Conservation (phyloP, 2,329 filamentous ascomycete species). For the Neonectria ditissima region DNA sequence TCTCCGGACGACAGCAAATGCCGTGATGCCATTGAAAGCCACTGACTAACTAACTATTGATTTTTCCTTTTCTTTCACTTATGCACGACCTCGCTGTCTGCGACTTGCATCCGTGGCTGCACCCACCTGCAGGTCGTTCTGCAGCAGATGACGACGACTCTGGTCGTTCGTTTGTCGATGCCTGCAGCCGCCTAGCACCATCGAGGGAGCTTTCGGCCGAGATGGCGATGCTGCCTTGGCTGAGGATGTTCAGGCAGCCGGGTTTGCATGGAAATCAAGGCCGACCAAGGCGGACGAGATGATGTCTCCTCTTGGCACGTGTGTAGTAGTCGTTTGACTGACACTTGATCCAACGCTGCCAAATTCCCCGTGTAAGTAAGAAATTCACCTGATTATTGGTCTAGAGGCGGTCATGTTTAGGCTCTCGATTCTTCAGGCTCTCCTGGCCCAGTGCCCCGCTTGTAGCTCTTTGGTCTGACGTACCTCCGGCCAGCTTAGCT, state of each 20-base stretch:
- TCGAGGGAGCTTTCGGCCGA: not conserved
- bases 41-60: not conserved
- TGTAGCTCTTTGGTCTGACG: conserved; percentile 26
- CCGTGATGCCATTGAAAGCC: conserved; percentile 1
- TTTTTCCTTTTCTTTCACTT: not conserved
- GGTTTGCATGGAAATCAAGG: not conserved
- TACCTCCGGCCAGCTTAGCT: conserved; percentile 15
- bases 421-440: not conserved
- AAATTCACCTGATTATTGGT: not conserved
- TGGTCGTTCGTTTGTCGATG: not conserved
- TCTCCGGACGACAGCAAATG: not conserved
- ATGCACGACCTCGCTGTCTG: not conserved
- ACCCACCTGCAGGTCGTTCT: not conserved
- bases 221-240: not conserved
- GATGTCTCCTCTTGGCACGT: not conserved
- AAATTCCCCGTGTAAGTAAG: not conserved
- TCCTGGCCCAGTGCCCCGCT: conserved; percentile 10
- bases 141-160: conserved; percentile 19
- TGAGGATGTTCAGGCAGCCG: not conserved
- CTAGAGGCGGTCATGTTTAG: not conserved
- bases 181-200: not conserved
- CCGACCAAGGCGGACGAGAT: not conserved
- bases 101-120: not conserved
- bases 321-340: not conserved
- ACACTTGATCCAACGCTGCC: not conserved